Base-by-base conservation (phyloP, 495 filamentous ascomycete genomes). In the Penicillium subrubescens region DNA sequence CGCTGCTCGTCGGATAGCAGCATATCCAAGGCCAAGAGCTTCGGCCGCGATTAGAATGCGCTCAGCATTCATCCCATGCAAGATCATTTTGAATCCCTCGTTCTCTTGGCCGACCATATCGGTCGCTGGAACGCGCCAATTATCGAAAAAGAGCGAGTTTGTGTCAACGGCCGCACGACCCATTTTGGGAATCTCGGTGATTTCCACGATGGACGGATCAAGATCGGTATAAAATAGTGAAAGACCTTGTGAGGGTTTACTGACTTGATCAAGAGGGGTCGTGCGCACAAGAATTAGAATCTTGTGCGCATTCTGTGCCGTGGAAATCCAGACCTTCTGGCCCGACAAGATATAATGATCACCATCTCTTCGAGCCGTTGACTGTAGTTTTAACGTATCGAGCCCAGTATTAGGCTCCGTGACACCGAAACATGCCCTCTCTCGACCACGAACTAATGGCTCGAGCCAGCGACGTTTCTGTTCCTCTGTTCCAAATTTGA, bases 61-160 rank as follows among this genome's bases (percentile, higher is more conserved):
- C 72, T 94, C 91, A 0, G 90, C 89, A 61, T 92, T 93, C 90
- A 94, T 90, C 23, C 91, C 90, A 72, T 92, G 90, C 8, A 93
- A 80, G 34, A 93, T 82, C 65, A 90, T 89, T 61, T 85, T 85
- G 79, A 92, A 93, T 8, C 91, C 91, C 59, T 89, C 79, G 39
- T 86, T 83, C 71, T 92, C 89, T 27, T 83, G 64, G 0, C 90
- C 90, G 31, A 92, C 87, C 5, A 89, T 78, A 0, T 85, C 76
- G 48, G 84, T 79, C 1, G 73, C 79, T 0, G 87, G 82, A 8
- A 92, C 83, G 7, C 66, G 62, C 74, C 91, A 93, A 61, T 86
- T 81, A 68, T 92, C 89, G 74, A 93, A 92, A 78, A 92, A 94
- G 0, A 93, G 85, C 69, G 92, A 88, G 68, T 93, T 93, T 2